phyloP scores from a whole-genome alignment of 1,284 basidiomycete species.

The Cutaneotrichosporon curvatum region DNA sequence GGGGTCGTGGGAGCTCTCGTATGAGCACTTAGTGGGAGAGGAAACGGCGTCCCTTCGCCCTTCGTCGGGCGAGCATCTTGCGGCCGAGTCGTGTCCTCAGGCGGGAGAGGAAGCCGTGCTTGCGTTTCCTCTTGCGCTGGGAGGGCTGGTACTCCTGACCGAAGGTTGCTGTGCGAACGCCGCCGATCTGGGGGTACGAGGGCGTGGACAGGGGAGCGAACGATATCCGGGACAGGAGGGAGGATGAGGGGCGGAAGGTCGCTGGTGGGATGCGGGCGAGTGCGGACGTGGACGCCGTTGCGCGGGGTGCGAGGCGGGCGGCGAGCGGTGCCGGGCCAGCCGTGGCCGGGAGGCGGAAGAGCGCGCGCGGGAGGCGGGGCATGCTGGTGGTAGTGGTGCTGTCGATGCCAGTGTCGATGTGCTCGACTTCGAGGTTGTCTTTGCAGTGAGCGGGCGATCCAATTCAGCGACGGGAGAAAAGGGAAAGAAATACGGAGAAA shows the following conservation, averaged over 20 bases:
- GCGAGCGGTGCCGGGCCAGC: background rate
- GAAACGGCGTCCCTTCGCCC: constrained; percentile 57
- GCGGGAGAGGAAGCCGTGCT: constrained; percentile 75
- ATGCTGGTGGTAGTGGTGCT: constrained; percentile 2
- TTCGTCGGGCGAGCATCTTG: constrained; percentile 55
- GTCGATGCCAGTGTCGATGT: background rate
- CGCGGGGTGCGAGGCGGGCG: constrained; percentile 2
- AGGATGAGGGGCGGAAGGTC: constrained; percentile 1
- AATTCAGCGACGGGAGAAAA: constrained; percentile 13
- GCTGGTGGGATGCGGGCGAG: no score
- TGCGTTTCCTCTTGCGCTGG: constrained; percentile 77
- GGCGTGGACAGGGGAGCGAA: constrained; percentile 4
- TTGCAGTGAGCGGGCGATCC: background rate
- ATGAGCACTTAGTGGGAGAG: constrained; percentile 50
- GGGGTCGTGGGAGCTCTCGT: background rate
- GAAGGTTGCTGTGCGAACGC: constrained; percentile 33
- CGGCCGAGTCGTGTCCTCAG: constrained; percentile 36
- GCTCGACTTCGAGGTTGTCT: background rate
- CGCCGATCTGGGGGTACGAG: background rate
- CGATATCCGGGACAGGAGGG: constrained; percentile 5
- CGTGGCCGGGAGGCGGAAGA: constrained; percentile 2
- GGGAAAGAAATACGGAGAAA: constrained; percentile 4
- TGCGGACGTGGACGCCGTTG: background rate
- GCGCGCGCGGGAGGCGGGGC: constrained; percentile 12
- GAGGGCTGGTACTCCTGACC: constrained; percentile 82